Evolutionary conservation across 2,329 filamentous ascomycete genomes (phyloP), one percentile per base, ranked within the genome.

Genomic region (Sordariomycetes sp.): DNA sequence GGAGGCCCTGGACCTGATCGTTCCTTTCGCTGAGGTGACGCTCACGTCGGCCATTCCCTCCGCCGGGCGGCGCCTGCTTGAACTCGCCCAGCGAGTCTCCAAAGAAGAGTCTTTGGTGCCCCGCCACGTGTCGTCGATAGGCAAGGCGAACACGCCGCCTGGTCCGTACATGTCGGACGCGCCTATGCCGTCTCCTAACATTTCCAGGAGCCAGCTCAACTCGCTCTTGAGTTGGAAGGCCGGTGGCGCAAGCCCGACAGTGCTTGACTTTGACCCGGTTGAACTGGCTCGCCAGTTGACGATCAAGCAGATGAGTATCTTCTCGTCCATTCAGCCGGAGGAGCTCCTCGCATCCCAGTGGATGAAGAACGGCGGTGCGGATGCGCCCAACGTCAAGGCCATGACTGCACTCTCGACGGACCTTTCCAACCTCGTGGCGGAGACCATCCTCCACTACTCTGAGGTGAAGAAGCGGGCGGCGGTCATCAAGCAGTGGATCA

Each of bases 401-500:
- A 95, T 97, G 89, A 94, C 91, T 1, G 85, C 87, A 0, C 76
- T 99, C 48, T 95, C 92, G 2, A 99, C 90, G 0, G 91, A 96
- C 62, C 75, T 99, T 20, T 90, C 92, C 4, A 94, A 96, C 65
- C 75, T 97, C 45, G 94, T 99, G 12, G 88, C 90, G 0, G 92
- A 97, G 67, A 95, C 89, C 0, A 95, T 99, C 64, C 79, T 99
- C 15, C 84, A 89, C 58, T 80, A 90, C 58, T 80, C 88, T n/a
- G 94, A 97, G 67, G 84, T 87, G 28, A 97, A 97, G 80, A 95
- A 92, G 74, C 84, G 94, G 28, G 92, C 94, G 1, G 74, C 81
- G 1, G 82, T 90, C 56, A 94, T 99, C 73, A 97, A 99, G 74
- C 91, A 97, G 64, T 99, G 94, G 94, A 89, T 96, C 68, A 99